A percentile compares a stretch with the other conserved stretches of the same genome.
Evolutionary conservation across 805 yeast genomes (phyloP).

Genomic region (Saccharomycopsis selenospora): DNA sequence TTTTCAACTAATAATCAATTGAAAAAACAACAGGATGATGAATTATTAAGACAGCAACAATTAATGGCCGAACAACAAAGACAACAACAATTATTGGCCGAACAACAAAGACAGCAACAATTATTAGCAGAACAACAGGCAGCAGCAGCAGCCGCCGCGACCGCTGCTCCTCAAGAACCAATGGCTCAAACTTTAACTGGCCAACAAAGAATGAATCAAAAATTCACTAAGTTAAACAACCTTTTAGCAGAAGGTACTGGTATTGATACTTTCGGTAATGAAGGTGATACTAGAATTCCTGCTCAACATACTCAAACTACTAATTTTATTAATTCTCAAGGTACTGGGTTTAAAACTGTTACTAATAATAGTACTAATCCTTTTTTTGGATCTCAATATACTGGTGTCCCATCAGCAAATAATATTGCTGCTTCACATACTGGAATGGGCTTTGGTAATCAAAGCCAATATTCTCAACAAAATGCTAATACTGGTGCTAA

Average conservation of each 20-base stretch:
- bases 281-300: conserved; percentile 77
- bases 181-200: conserved; percentile 45
- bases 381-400: conserved; percentile 55
- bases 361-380: conserved; percentile 33
- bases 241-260: conserved; percentile 84
- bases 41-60: conserved; percentile 10
- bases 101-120: conserved; percentile 20
- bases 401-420: conserved; percentile 58
- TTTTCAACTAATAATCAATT: conserved; percentile 43
- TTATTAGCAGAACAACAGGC: conserved; percentile 23
- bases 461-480: conserved; percentile 4
- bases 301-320: conserved; percentile 85
- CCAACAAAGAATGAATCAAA: conserved; percentile 46
- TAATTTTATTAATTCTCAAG: conserved; percentile 78
- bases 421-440: conserved; percentile 73
- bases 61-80: conserved; percentile 21
- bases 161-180: conserved; percentile 28
- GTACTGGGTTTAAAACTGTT: conserved; percentile 63
- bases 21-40: conserved; percentile 21
- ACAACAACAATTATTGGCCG: conserved; percentile 21
- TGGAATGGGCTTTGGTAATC: conserved; percentile 90
- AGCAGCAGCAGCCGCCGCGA: conserved; percentile 1
- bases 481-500: conserved; percentile 7
- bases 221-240: conserved; percentile 66
- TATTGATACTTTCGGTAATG: conserved; percentile 87